Evolutionary conservation across 2,329 filamentous ascomycete genomes (phyloP).

Genomic region (Trichoderma polysporum): DNA sequence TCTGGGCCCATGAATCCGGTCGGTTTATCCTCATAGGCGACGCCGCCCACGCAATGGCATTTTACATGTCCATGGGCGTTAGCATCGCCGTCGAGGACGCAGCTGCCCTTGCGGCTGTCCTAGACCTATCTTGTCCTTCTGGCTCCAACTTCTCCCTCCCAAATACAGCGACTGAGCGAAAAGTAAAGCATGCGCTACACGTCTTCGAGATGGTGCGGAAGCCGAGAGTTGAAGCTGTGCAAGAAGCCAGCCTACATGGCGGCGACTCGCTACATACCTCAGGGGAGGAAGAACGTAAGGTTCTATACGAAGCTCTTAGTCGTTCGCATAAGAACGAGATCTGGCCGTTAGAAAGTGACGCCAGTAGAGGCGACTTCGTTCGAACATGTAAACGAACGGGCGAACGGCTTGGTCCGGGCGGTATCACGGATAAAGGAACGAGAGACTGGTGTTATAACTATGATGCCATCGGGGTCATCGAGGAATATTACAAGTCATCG

Average conservation of each 20-base stretch:
- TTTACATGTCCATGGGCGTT: slow-evolving; percentile 26
- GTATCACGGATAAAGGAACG: slow-evolving; percentile 17
- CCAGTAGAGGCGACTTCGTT: background rate
- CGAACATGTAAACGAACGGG: background rate
- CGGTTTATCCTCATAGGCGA: slow-evolving; percentile 24
- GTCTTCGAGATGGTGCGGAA: slow-evolving; percentile 21
- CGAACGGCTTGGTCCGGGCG: background rate
- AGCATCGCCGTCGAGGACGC: slow-evolving; percentile 26
- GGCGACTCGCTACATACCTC: slow-evolving; percentile 22
- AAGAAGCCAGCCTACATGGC: slow-evolving; percentile 22
- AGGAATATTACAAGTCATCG: background rate
- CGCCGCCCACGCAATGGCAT: slow-evolving; percentile 26
- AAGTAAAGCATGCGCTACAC: slow-evolving; percentile 9
- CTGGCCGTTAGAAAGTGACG: background rate
- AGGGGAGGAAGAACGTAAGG: background rate
- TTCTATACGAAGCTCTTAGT: slow-evolving; percentile 20
- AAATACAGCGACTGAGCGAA: background rate
- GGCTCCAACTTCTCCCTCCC: background rate
- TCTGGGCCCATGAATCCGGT: slow-evolving; percentile 22
- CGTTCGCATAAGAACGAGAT: background rate
- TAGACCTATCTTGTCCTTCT: slow-evolving; percentile 19
- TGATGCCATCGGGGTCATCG: slow-evolving; percentile 15
- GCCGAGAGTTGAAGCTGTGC: slow-evolving; percentile 21
- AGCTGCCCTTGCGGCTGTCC: slow-evolving; percentile 20
- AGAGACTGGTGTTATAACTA: slow-evolving; percentile 22